Evolutionary conservation across 1,284 basidiomycete genomes (phyloP).

Genomic region (Naganishia liquefaciens): DNA sequence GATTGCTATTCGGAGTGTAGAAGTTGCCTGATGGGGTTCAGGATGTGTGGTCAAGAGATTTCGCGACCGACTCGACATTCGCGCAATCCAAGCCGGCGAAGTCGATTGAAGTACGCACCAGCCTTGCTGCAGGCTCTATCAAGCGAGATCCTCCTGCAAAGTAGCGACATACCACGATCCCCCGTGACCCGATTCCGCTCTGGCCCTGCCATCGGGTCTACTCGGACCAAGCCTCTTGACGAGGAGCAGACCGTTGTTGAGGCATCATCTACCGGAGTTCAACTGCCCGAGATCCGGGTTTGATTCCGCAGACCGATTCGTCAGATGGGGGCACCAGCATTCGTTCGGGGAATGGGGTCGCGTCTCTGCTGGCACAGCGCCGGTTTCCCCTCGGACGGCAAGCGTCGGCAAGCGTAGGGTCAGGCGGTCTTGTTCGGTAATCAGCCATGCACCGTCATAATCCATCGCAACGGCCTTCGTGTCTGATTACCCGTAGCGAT

Average conservation of each 20-base stretch:
- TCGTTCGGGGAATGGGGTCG: neutral
- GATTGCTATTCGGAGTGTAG: too few species aligned
- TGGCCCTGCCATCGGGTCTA: slow-evolving; percentile 3
- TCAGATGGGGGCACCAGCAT: neutral
- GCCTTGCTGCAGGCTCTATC: too few species aligned
- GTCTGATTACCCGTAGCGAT: neutral
- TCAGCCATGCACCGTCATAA: slow-evolving; percentile 1
- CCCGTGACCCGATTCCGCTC: too few species aligned
- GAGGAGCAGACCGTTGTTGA: neutral
- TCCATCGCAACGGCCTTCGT: neutral
- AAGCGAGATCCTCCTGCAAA: neutral
- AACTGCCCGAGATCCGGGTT: neutral
- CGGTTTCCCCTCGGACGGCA: neutral
- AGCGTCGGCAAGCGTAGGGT: neutral
- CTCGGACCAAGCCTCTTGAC: neutral
- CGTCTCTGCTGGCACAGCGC: neutral
- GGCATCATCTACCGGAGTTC: slow-evolving; percentile 5
- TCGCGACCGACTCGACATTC: too few species aligned
- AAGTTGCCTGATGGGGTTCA: too few species aligned
- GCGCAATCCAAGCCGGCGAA: too few species aligned
- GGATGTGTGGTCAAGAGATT: too few species aligned
- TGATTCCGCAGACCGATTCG: neutral
- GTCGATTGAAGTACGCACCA: too few species aligned
- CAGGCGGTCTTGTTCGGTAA: slow-evolving; percentile 23
- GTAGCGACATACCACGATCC: too few species aligned